Base-by-base conservation (phyloP, 2,329 filamentous ascomycete genomes). In the Aureobasidium vineae region DNA sequence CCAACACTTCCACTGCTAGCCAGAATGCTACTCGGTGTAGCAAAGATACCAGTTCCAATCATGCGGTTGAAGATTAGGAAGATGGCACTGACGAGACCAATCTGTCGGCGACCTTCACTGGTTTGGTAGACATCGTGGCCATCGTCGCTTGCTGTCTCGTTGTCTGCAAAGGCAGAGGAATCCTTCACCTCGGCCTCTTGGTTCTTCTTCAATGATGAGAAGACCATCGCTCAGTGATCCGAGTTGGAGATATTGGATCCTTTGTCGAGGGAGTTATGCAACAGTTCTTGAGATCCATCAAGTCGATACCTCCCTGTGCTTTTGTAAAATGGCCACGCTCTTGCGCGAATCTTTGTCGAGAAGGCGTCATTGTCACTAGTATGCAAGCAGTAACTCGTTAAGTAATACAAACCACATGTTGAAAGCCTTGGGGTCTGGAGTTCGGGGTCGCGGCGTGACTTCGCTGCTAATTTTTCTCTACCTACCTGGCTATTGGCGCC, bases 1-100 rank as follows among this genome's bases (percentile, higher is more conserved):
- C 86, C 87, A n/a, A 87, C 82, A 67, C 84, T 86, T 66, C 86
- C 86, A 10, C 81, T 84, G 0, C 85, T 80, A 2, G 76, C 71
- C 61, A 88, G 79, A 69, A 89, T 87, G 47, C 82, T 79, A 49
- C 81, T 81, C 0, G 86, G 86, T 0, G 86, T 88, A 1, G 86
- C 84, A 70, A 88, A 89, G 75, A 89, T 88, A 69, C 87, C 86
- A 13, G 85, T 88, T 49, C 87, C 86, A 66, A 89, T 85, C 77
- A 88, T 85, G 67, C 86, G 84, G 77, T 88, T 88, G 75, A 88
- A 84, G 73, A 88, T 86, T 57, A 87, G 78, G 75, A 86, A 85
- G 23, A 81, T 77, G 23, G 86, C 85, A 5, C 82, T 84, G 54
- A 80, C 75, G 56, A 86, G 72, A 54, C 85, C 85, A 66, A 87